Evolutionary conservation across 2,329 filamentous ascomycete species (phyloP).

Genomic region (Emergomyces pasteurianus): DNA sequence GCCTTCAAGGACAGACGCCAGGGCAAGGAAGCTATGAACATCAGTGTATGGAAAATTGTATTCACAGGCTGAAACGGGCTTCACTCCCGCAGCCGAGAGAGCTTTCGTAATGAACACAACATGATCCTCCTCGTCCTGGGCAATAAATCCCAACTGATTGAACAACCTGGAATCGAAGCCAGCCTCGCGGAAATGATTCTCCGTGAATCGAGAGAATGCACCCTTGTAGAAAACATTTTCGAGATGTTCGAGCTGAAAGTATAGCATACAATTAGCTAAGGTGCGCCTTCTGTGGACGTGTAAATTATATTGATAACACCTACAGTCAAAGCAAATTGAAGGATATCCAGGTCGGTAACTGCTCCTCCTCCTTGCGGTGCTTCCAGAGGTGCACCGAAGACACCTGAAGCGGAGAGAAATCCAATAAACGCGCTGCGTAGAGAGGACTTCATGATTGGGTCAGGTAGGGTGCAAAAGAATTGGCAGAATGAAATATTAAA

Average conservation of each 20-base stretch:
- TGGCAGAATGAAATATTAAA: conserved; percentile 7
- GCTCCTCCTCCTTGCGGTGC: background rate
- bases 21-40: conserved; percentile 39
- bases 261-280: background rate
- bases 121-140: conserved; percentile 46
- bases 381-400: conserved; percentile 5
- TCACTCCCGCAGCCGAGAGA: conserved; percentile 35
- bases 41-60: conserved; percentile 45
- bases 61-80: conserved; percentile 41
- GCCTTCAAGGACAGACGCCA: conserved; percentile 44
- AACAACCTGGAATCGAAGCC: conserved; percentile 44
- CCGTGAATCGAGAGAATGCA: conserved; percentile 46
- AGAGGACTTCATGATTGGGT: conserved; percentile 9
- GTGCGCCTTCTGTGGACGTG: background rate
- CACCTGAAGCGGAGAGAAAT: conserved; percentile 5
- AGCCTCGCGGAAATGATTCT: conserved; percentile 40
- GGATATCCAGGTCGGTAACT: conserved; percentile 10
- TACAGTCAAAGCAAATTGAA: conserved; percentile 13
- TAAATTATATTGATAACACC: background rate
- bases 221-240: conserved; percentile 53
- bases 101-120: conserved; percentile 44
- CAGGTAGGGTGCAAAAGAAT: conserved; percentile 1
- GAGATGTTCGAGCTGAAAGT: conserved; percentile 38
- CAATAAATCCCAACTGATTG: conserved; percentile 45
- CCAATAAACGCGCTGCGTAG: conserved; percentile 5